These are phyloP conservation scores for Annulohypoxylon nitens DNA, from an alignment of 495 filamentous ascomycete genomes.

Conservation along the genomic window DNA sequence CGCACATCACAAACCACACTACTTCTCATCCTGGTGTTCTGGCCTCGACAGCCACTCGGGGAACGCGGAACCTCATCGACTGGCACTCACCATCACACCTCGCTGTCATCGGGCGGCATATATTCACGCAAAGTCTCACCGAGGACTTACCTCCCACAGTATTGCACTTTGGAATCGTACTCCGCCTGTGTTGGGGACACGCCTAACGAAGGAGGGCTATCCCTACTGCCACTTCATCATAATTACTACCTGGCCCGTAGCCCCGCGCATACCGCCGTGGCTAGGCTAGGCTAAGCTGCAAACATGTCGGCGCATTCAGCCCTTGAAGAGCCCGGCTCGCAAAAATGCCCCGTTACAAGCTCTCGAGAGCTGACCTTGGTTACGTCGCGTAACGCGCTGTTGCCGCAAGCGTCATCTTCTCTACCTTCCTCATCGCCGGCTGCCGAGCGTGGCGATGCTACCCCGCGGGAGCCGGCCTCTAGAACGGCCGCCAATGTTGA, in stretches of 20 bases:
- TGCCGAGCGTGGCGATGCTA: conserved; percentile 49
- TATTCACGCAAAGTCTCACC: conserved; percentile 42
- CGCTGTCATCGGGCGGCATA: conserved; percentile 37
- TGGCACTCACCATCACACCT: conserved; percentile 45
- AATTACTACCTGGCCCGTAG: conserved; percentile 28
- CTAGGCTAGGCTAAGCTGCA: conserved; percentile 32
- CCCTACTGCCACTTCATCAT: conserved; percentile 44
- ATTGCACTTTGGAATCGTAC: conserved; percentile 12
- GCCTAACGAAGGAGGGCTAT: conserved; percentile 21
- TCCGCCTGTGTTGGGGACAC: conserved; percentile 10
- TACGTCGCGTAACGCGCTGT: conserved; percentile 39
- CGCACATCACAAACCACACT: conserved; percentile 26
- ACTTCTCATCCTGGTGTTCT: conserved; percentile 39
- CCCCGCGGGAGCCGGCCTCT: conserved; percentile 46
- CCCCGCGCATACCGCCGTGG: conserved; percentile 14
- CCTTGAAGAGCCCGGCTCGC: conserved; percentile 21
- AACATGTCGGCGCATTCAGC: conserved; percentile 35
- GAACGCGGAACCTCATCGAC: conserved; percentile 40
- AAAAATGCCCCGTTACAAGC: conserved; percentile 36
- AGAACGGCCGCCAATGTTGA: conserved; percentile 49
- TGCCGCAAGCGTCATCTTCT: conserved; percentile 35
- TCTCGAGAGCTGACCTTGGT: conserved; percentile 47
- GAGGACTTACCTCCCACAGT: conserved; percentile 38
- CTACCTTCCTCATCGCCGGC: conserved; percentile 40
- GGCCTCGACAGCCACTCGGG: conserved; percentile 48